Evolutionary conservation across 805 yeast genomes (phyloP), one percentile per base, ranked within the genome.

Genomic region (Priceomyces fermenticarens): DNA sequence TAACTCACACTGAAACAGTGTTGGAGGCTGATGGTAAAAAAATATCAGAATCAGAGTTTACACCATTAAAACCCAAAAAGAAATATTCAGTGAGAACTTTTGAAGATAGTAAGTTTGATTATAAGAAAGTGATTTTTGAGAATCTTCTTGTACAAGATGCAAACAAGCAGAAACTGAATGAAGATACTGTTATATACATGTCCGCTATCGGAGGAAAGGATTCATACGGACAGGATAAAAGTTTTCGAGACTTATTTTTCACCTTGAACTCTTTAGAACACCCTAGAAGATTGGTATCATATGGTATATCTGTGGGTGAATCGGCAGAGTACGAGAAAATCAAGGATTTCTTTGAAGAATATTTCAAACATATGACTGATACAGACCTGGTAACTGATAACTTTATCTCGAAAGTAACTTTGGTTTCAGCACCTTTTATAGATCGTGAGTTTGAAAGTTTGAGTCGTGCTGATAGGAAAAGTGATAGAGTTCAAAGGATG

Each of bases 151-250:
- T 20, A 28, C 35, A 15, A 10, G 29, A 27, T 26, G 37, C 20
- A n/a, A 32, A 16, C 33, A n/a, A 31, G 16, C 11, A 13, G n/a
- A 30, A 6, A 13, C 33, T 13, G 16, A n/a, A 31, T n/a, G 43
- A 39, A 12, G 33, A 36, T 20, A 25, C 41, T 10, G 31, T 43
- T 14, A 32, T 57, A 11, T 36, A 61, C 10, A 39, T 59, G 20
- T 49, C 61, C 8, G 47, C 59, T 9, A 54, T 67, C n/a, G 67
- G 62, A 1, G 49, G 49, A 39, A 45, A 46, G 9, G 47, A 39
- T 5, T 54, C 75, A 3, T 74, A 68, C 39, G 78, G 78, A 1
- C 44, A 43, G 3, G 58, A 46, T 3, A 55, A 70, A 26, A 36
- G 48, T 0, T 60, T 73, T 36, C 35, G 39, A 1, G 68, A 67